Base-by-base conservation (phyloP, 1,284 basidiomycete species). In the Ustilago loliicola region DNA sequence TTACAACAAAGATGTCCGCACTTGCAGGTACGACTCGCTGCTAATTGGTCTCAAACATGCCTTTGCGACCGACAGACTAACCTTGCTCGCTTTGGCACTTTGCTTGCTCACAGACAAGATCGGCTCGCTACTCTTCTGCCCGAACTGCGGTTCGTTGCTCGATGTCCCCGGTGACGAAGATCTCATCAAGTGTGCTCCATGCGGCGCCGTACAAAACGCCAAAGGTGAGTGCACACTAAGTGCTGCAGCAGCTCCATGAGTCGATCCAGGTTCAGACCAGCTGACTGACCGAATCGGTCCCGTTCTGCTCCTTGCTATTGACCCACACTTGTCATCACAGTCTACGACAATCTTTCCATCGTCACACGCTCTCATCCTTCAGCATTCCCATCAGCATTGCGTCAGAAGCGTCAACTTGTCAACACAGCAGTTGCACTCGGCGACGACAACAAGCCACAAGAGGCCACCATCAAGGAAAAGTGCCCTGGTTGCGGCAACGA, bases 71-170 rank as follows among this genome's bases (percentile, higher is more conserved):
- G 2, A 10, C 13, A 11, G 25, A 27, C 40, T 57, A 10, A 57
- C 40, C n/a, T 27, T 32, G 15, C 25, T 36, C 34, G 7, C 19
- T 8, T 54, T 17, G 34, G 29, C 36, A 23, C 51, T 32, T 25
- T 51, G 45, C 29, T n/a, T 4, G 6, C 15, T 6, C 8, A 61
- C 61, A 80, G 83, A 85, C 69, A 83, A 83, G 51, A 86, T 87
- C 91, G 95, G 96, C 61, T 95, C 95, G 6, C 89, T 98, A 29
- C 89, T 98, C 53, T 98, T 99, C 88, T 99, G 96, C 87, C 93
- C 93, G 8, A 90, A 91, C 69, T 99, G 96, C 84, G 95, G 95
- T 19, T 95, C 94, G 0, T 88, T 99, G 50, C 91, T 99, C 25
- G 91, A 93, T 79, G 88, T 96, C 25, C 96, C 96, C 0, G 88